Base-by-base conservation (phyloP, 345 rosid genomes). In the Pistacia vera region DNA sequence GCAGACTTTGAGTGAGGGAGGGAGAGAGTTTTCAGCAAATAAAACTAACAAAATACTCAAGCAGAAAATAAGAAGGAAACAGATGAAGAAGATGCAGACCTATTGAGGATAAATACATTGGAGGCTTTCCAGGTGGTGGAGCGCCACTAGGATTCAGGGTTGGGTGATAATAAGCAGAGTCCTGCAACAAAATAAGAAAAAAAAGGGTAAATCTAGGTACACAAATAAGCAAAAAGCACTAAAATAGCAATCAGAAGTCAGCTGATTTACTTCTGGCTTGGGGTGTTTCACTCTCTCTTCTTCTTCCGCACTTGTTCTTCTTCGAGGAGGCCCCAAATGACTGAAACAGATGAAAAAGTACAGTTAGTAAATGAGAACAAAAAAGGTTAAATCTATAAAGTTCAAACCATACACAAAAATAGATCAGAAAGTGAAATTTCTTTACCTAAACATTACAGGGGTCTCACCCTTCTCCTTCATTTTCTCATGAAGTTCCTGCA, bases 81-180 rank as follows among this genome's bases (percentile, higher is more conserved):
- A 46, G 57, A 20, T 28, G 22, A 18, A 13, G 59, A 77, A 55
- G 30, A 80, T 81, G 78, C 71, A 77, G 62, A 89, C 96, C 99
- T 85, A 95, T 90, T 7, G 97, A 90, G 66, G 99, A 92, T 71
- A 91, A 86, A 75, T 92, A 96, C 98, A 92, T 91, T 5, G 97
- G 99, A 70, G 97, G 98, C 80, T 96, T 96, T 82, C 99, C 99
- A 52, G 99, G 99, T 48, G 98, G 99, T 55, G 99, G 98, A 54
- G 98, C 98, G 25, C 99, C 99, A 16, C 97, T 91, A 2, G 99
- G 99, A 86, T 96, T 96, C 81, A 96, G 83, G 3, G 98, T 91
- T 68, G 99, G 97, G 72, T 93, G 99, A 84, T 90, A 96, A 73
- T 96, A 96, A 70, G 93, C 98, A 79, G 99, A 96, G 86, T 93